Evolutionary conservation across 192 early-diverging fungal species (phyloP).

Genomic region (Backusella australiensis): DNA sequence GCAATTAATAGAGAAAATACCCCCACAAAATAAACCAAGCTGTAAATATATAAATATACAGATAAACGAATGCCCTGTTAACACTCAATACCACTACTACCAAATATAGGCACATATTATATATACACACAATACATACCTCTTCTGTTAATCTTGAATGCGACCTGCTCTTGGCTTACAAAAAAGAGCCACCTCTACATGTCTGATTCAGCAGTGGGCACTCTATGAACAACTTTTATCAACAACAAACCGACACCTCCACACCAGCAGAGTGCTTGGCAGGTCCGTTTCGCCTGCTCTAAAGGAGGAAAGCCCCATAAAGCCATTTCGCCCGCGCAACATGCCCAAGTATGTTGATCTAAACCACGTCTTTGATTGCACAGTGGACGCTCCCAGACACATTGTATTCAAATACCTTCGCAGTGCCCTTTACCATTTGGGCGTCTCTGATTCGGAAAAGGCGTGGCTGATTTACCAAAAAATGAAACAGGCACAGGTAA

Average conservation of each 20-base stretch:
- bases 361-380: not conserved
- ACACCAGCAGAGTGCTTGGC: not conserved
- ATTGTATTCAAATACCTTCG: conserved; percentile 27
- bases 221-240: not conserved
- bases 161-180: conserved; percentile 1
- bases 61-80: not conserved
- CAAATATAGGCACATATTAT: not conserved
- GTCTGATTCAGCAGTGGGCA: conserved; percentile 1
- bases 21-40: not conserved
- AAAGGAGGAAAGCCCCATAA: not conserved
- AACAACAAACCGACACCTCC: not conserved
- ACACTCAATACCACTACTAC: not conserved
- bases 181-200: conserved; percentile 1
- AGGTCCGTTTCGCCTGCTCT: not conserved
- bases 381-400: not conserved
- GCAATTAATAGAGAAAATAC: not conserved
- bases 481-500: conserved; percentile 11
- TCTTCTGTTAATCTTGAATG: not conserved
- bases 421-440: conserved; percentile 15
- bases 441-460: not conserved
- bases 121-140: not conserved
- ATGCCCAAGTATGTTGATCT: not conserved
- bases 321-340: not conserved
- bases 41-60: not conserved
- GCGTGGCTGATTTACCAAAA: conserved; percentile 24